A percentile compares a stretch with the other conserved stretches of the same genome.
Evolutionary conservation across 2,329 filamentous ascomycete species (phyloP).

Genomic region (Stachybotrys elegans): DNA sequence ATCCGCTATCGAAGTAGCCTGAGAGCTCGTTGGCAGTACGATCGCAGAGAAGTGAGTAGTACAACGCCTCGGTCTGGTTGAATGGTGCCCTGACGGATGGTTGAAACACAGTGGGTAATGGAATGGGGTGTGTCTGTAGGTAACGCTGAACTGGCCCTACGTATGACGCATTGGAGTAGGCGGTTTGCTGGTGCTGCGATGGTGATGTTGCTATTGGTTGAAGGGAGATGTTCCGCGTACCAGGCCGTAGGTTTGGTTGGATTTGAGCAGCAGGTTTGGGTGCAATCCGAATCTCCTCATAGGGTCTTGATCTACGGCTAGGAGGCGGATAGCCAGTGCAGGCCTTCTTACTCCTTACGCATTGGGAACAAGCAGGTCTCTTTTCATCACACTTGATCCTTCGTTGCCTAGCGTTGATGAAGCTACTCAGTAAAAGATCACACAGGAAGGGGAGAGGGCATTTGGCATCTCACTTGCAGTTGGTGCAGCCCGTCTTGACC

Average conservation of each 20-base stretch:
- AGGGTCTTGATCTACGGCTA: conserved; percentile 38
- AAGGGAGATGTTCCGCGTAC: too few species aligned
- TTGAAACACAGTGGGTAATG: conserved; percentile 33
- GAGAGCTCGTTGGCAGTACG: conserved; percentile 60
- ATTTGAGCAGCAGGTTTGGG: conserved; percentile 37
- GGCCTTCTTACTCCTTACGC: conserved; percentile 50
- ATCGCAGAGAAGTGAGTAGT: conserved; percentile 57
- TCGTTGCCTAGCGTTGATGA: conserved; percentile 39
- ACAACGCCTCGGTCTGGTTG: conserved; percentile 46
- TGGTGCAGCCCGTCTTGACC: conserved; percentile 61
- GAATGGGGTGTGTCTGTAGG: too few species aligned
- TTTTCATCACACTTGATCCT: conserved; percentile 64
- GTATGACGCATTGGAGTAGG: too few species aligned
- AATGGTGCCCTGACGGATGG: conserved; percentile 43
- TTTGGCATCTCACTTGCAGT: conserved; percentile 55
- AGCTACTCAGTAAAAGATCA: conserved; percentile 11
- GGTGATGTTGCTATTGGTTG: too few species aligned
- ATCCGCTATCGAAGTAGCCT: conserved; percentile 61
- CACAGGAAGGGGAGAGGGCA: conserved; percentile 4
- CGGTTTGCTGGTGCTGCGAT: too few species aligned
- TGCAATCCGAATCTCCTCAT: conserved; percentile 44
- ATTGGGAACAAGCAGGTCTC: conserved; percentile 56
- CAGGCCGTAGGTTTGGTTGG: too few species aligned
- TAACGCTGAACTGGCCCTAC: too few species aligned
- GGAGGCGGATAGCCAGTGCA: conserved; percentile 61